Evolutionary conservation across 2,329 filamentous ascomycete species (phyloP).

Genomic region (Exophiala sp.): DNA sequence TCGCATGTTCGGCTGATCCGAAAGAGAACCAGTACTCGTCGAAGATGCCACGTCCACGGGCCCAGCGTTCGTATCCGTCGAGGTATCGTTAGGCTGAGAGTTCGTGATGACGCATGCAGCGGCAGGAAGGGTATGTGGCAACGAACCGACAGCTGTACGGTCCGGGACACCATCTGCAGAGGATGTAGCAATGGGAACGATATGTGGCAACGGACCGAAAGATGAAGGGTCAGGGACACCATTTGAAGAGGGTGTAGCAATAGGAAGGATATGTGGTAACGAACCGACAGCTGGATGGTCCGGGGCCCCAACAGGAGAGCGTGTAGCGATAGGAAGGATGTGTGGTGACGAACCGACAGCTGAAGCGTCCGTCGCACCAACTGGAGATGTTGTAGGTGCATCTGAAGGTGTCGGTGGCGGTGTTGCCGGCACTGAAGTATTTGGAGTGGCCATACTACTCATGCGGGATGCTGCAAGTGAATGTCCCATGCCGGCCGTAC

Average conservation of each 20-base stretch:
- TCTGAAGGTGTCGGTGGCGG: conserved; percentile 3
- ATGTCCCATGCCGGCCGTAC: conserved; percentile 11
- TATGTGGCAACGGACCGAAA: too few species aligned
- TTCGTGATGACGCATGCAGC: not conserved
- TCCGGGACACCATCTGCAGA: conserved; percentile 1
- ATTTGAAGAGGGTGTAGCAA: too few species aligned
- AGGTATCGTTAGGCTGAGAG: not conserved
- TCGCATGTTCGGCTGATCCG: not conserved
- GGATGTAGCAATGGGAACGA: too few species aligned
- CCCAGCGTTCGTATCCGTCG: not conserved
- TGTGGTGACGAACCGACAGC: not conserved
- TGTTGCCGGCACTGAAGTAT: conserved; percentile 6
- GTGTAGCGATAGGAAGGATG: not conserved
- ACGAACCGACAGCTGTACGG: not conserved
- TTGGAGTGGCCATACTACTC: not conserved
- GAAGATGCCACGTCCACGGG: not conserved
- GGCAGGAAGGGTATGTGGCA: not conserved
- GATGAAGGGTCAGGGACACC: too few species aligned
- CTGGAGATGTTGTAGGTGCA: not conserved
- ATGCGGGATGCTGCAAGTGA: not conserved
- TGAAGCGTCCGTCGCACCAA: not conserved
- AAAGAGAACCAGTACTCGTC: not conserved
- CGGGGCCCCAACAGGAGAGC: too few species aligned
- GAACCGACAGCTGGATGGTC: too few species aligned
- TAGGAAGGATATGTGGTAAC: too few species aligned